Conservation (phyloP, 179 eudicot genomes). For the Gypsophila paniculata region DNA sequence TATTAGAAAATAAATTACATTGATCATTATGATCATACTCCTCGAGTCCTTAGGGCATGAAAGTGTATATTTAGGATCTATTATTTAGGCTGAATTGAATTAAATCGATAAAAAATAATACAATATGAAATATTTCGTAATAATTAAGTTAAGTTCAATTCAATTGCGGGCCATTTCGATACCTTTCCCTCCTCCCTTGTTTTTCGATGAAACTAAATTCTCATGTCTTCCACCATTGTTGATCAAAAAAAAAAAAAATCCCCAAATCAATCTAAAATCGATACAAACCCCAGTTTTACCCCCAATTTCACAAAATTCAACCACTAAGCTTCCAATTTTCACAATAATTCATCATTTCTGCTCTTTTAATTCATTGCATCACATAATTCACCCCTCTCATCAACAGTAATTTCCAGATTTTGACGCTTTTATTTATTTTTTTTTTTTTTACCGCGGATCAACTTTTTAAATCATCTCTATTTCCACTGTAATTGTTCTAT, state of each 20-base stretch:
- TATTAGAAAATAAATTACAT: too few relatives aligned
- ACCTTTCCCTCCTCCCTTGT: neutral
- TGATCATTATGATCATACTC: too few relatives aligned
- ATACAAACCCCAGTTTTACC: neutral
- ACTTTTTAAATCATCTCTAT: neutral
- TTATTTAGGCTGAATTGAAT: too few relatives aligned
- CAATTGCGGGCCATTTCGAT: too few relatives aligned
- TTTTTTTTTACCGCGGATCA: constrained; percentile 25
- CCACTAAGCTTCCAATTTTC: neutral
- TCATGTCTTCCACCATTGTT: neutral
- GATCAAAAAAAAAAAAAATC: neutral
- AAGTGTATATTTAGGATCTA: too few relatives aligned
- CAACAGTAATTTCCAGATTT: neutral
- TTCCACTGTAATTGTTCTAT: neutral
- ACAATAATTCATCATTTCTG: neutral
- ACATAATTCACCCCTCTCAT: neutral
- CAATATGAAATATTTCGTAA: too few relatives aligned
- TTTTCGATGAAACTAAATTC: neutral
- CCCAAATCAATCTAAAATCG: neutral
- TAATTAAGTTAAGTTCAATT: too few relatives aligned
- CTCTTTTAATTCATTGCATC: neutral
- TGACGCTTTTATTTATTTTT: constrained; percentile 23
- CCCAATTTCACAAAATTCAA: neutral
- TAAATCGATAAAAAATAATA: too few relatives aligned
- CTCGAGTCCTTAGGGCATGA: too few relatives aligned